Evolutionary conservation across 306 rosid species (phyloP).

Genomic region (Medicago lupulina): DNA sequence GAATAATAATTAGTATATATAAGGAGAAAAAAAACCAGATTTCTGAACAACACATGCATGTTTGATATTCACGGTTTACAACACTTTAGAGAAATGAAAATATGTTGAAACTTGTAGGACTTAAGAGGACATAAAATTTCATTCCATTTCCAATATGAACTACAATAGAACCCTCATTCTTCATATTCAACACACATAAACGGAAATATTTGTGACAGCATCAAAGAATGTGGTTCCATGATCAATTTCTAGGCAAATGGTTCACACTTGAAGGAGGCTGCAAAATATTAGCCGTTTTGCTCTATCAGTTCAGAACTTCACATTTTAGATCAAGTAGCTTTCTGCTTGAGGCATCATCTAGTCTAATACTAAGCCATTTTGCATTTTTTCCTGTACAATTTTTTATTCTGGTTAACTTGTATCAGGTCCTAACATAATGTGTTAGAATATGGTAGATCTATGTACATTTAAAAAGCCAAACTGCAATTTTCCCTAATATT

Average conservation of each 20-base stretch:
- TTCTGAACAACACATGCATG: background rate
- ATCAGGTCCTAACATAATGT: background rate
- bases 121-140: background rate
- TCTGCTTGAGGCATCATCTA: constrained; percentile 10
- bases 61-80: background rate
- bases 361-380: background rate
- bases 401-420: background rate
- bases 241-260: no score
- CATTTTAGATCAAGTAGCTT: constrained; percentile 4
- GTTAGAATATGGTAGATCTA: background rate
- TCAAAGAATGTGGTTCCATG: no score
- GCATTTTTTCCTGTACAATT: background rate
- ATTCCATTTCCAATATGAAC: background rate
- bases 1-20: background rate
- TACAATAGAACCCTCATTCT: background rate
- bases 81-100: constrained; percentile 9
- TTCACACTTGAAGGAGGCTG: no score
- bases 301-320: background rate
- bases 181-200: background rate
- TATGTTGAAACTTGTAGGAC: background rate
- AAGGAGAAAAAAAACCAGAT: background rate
- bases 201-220: background rate
- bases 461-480: constrained; percentile 43
- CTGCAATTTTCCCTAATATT: constrained; percentile 32
- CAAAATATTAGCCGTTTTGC: background rate